Evolutionary conservation across 345 rosid genomes (phyloP).

Genomic region (Populus deltoides): DNA sequence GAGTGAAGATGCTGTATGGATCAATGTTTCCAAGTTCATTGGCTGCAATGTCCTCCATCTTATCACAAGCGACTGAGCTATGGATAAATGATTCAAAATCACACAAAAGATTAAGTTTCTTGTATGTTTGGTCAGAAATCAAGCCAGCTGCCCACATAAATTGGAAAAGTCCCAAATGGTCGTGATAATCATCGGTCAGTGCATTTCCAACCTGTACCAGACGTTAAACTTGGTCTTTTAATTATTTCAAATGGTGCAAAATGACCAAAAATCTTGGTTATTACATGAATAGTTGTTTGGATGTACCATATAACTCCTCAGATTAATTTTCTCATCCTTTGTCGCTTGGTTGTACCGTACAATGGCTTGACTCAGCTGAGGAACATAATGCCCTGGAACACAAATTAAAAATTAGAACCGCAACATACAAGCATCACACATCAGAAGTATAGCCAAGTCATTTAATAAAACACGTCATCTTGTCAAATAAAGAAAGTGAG

Average conservation of each 20-base stretch:
- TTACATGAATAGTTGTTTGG: not conserved
- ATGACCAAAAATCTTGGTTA: not conserved
- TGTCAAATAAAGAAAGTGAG: not conserved
- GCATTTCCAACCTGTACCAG: constrained; percentile 86
- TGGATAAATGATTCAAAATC: constrained; percentile 71
- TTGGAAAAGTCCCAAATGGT: constrained; percentile 74
- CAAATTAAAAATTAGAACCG: constrained; percentile 9
- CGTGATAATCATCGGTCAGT: constrained; percentile 79
- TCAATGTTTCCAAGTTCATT: constrained; percentile 79
- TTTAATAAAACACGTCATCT: not conserved
- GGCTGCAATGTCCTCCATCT: constrained; percentile 50
- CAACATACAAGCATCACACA: not conserved
- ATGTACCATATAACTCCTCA: constrained; percentile 87
- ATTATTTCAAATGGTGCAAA: constrained; percentile 3
- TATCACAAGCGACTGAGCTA: constrained; percentile 53
- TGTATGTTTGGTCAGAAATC: constrained; percentile 83
- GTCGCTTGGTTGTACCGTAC: constrained; percentile 51
- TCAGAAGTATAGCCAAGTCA: not conserved
- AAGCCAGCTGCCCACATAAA: constrained; percentile 85
- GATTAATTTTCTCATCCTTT: constrained; percentile 46
- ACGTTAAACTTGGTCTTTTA: constrained; percentile 10
- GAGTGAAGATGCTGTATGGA: constrained; percentile 83
- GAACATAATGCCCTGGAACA: constrained; percentile 86
- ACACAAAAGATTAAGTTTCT: constrained; percentile 56
- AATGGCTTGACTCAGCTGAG: constrained; percentile 84